Evolutionary conservation across 495 filamentous ascomycete genomes (phyloP), one percentile per base, ranked within the genome.

Genomic region (Xylaria flabelliformis): DNA sequence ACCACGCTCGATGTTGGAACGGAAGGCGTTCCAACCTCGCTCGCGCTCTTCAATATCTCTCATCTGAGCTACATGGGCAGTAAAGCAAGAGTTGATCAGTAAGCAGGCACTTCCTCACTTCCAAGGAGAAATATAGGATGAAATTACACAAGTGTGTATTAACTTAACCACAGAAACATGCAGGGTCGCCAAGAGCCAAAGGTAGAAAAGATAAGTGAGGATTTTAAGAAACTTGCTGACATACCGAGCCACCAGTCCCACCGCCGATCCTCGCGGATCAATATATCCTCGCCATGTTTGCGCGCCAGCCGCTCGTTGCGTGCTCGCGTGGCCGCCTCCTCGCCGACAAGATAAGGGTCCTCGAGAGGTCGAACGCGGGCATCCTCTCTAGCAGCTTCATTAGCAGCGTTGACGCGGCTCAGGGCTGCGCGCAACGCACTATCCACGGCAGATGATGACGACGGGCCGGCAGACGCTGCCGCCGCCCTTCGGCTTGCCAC

Each of bases 291-390:
- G 1, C 81, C 84, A 42, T 78, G 81, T 79, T 87, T 82, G 59
- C 83, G 70, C 42, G 81, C 84, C 61, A 85, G 69, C 72, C 86
- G 80, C 79, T 85, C 82, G 53, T 71, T 73, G 64, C 82, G 72
- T 24, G 85, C 85, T 62, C 75, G 70, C 24, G 78, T 77, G 24
- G 86, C 86, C 13, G 83, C 86, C 71, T 82, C 80, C 77, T 88
- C 86, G 42, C 86, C 86, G 0, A 87, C 86, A 8, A 88, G 80
- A 26, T 85, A 80, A 8, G 85, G 86, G 72, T 88, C 86, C 74
- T 88, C 86, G 29, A 85, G 80, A 32, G 83, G 84, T n/a, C 84
- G 76, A 15, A 82, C 62, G 24, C 74, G 71, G 51, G 74, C 59
- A 67, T 71, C 74, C 62, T 63, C 69, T 51, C 62, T 58, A 71